Percentiles rank a stretch among this genome's conserved stretches.
Evolutionary conservation across 2,329 filamentous ascomycete species (phyloP).

Genomic region (Diaporthe nobilis): DNA sequence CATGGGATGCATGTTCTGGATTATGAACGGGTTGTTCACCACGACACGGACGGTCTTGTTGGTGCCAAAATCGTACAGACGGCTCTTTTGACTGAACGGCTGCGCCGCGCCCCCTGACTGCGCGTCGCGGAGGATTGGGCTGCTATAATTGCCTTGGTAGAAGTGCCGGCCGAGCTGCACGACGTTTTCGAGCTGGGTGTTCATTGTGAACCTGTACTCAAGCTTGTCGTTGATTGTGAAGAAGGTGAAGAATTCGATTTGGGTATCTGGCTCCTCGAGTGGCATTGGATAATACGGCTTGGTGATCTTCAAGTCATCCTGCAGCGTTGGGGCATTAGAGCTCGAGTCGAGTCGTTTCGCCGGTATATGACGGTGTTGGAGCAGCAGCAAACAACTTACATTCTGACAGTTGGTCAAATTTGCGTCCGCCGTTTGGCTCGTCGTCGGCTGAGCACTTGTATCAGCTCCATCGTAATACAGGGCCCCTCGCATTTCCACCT

Average conservation of each 20-base stretch:
- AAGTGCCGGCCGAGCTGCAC: not conserved
- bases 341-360: not conserved
- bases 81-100: not conserved
- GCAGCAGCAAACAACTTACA: not conserved
- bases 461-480: not conserved
- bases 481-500: not conserved
- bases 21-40: not conserved
- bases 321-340: not conserved
- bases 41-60: not conserved
- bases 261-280: not conserved
- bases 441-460: not conserved
- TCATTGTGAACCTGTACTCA: not conserved
- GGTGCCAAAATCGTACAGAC: not conserved
- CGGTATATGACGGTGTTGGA: not conserved
- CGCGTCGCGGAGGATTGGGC: not conserved
- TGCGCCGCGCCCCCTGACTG: not conserved
- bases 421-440: not conserved
- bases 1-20: slow-evolving; percentile 9
- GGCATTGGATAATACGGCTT: not conserved
- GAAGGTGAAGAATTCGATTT: not conserved
- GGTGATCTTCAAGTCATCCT: slow-evolving; percentile 5
- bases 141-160: slow-evolving; percentile 9
- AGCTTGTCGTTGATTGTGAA: slow-evolving; percentile 7
- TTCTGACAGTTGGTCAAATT: slow-evolving; percentile 14
- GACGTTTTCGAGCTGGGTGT: not conserved